phyloP scores from a whole-genome alignment of 1,284 basidiomycete genomes.

The Apiotrichum montevideense region DNA sequence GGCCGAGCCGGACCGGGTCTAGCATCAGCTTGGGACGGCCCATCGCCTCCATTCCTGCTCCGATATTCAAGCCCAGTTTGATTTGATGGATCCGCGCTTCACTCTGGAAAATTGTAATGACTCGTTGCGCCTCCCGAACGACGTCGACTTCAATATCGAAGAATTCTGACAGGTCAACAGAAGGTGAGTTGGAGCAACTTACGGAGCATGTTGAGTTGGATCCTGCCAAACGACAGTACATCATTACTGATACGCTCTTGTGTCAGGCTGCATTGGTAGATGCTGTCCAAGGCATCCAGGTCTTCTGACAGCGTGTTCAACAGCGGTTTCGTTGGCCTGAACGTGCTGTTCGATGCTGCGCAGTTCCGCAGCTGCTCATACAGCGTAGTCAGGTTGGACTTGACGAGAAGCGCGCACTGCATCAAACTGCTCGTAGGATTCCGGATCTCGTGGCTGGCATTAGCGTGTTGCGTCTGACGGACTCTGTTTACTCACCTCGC shows the following conservation, averaged over 20 bases:
- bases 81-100: conserved; percentile 40
- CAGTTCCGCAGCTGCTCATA: conserved; percentile 29
- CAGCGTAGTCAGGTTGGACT: conserved; percentile 35
- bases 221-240: conserved; percentile 40
- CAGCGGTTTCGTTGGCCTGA: conserved; percentile 13
- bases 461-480: neutral
- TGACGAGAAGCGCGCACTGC: conserved; percentile 42
- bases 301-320: conserved; percentile 16
- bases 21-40: conserved; percentile 14
- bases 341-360: neutral
- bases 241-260: conserved; percentile 46
- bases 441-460: conserved; percentile 33
- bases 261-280: conserved; percentile 32
- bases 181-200: neutral
- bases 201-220: conserved; percentile 31
- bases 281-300: conserved; percentile 18
- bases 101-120: conserved; percentile 35
- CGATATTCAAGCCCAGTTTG: conserved; percentile 7
- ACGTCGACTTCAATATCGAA: conserved; percentile 27
- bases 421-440: conserved; percentile 19
- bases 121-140: conserved; percentile 25
- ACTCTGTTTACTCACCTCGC: conserved; percentile 22
- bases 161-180: conserved; percentile 5
- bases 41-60: conserved; percentile 4
- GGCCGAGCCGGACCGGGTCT: conserved; percentile 27